Percentiles rank a stretch among this genome's conserved stretches.
Conservation (phyloP, 352 stramenopile genomes). For the Aphanomyces cochlioides region DNA sequence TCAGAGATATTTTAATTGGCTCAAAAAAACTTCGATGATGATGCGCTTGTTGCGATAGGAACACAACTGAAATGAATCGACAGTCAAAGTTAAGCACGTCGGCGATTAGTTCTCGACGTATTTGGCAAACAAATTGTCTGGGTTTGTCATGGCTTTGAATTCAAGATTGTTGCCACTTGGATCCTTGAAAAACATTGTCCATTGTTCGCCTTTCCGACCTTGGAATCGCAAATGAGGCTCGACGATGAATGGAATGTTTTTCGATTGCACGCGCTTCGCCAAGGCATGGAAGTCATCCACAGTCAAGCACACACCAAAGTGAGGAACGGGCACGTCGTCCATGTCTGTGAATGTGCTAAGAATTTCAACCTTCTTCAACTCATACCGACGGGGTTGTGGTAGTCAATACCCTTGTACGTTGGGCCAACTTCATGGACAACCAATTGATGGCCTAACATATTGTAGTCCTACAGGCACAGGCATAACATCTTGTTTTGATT, state of each 20-base stretch:
- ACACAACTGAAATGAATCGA: too few relatives aligned
- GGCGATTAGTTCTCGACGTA: slow-evolving; percentile 79
- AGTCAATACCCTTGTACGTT: slow-evolving; percentile 91
- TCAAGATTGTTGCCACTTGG: slow-evolving; percentile 97
- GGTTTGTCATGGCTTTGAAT: slow-evolving; percentile 98
- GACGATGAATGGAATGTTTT: slow-evolving; percentile 92
- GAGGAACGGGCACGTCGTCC: slow-evolving; percentile 96
- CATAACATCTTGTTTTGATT: slow-evolving; percentile 6
- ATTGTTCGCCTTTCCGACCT: slow-evolving; percentile 94
- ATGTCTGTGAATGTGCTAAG: slow-evolving; percentile 56
- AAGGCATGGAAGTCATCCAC: slow-evolving; percentile 91
- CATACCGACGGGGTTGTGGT: slow-evolving; percentile 92
- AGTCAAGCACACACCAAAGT: slow-evolving; percentile 92
- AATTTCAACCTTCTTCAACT: not conserved
- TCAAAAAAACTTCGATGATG: too few relatives aligned
- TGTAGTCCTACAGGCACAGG: slow-evolving; percentile 74
- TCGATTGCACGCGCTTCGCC: slow-evolving; percentile 67
- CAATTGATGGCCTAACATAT: slow-evolving; percentile 84
- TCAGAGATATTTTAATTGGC: too few relatives aligned
- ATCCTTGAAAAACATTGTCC: slow-evolving; percentile 99
- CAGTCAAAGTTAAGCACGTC: too few relatives aligned
- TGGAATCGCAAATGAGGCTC: slow-evolving; percentile 93
- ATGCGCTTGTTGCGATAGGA: too few relatives aligned
- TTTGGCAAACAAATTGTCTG: slow-evolving; percentile 97
- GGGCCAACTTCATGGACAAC: slow-evolving; percentile 88